These are phyloP conservation scores for Alternaria infectoria DNA, from an alignment of 2,329 filamentous ascomycete species.

Conservation along the genomic window DNA sequence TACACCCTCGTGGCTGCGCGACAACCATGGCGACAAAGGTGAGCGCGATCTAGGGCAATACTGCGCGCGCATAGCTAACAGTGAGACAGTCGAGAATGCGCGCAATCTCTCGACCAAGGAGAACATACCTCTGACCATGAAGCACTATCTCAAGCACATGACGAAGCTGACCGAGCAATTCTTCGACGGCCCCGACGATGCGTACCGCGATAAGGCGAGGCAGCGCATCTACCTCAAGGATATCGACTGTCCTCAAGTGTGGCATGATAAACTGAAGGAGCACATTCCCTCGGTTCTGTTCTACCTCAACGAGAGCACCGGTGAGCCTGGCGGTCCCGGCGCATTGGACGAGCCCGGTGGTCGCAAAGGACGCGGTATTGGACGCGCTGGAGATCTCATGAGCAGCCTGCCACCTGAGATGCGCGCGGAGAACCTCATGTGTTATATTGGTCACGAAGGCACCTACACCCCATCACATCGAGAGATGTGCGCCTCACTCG, in stretches of 20 bases:
- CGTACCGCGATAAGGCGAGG: slow-evolving; percentile 77
- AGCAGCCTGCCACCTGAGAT: slow-evolving; percentile 84
- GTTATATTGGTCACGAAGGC: slow-evolving; percentile 95
- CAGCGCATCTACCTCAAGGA: slow-evolving; percentile 96
- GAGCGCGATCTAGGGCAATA: slow-evolving; percentile 36
- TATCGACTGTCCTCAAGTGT: slow-evolving; percentile 89
- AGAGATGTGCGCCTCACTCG: slow-evolving; percentile 96
- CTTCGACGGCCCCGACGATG: slow-evolving; percentile 65
- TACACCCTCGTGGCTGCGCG: slow-evolving; percentile 78
- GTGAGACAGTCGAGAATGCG: slow-evolving; percentile 74
- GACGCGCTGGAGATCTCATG: slow-evolving; percentile 89
- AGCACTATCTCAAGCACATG: slow-evolving; percentile 91
- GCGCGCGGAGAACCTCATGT: slow-evolving; percentile 97
- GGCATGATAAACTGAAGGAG: slow-evolving; percentile 79
- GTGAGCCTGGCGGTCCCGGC: slow-evolving; percentile 62
- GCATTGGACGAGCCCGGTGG: slow-evolving; percentile 57
- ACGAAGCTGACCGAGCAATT: slow-evolving; percentile 83
- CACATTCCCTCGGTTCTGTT: slow-evolving; percentile 82
- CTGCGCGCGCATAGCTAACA: slow-evolving; percentile 34
- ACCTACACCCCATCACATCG: slow-evolving; percentile 95
- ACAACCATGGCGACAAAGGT: slow-evolving; percentile 81
- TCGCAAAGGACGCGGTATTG: slow-evolving; percentile 63
- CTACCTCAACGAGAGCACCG: slow-evolving; percentile 85
- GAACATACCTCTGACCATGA: slow-evolving; percentile 83
- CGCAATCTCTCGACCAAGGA: slow-evolving; percentile 76